These are phyloP conservation scores for Tolypocladium pustulatum DNA, from an alignment of 2,329 filamentous ascomycete genomes.

Conservation along the genomic window DNA sequence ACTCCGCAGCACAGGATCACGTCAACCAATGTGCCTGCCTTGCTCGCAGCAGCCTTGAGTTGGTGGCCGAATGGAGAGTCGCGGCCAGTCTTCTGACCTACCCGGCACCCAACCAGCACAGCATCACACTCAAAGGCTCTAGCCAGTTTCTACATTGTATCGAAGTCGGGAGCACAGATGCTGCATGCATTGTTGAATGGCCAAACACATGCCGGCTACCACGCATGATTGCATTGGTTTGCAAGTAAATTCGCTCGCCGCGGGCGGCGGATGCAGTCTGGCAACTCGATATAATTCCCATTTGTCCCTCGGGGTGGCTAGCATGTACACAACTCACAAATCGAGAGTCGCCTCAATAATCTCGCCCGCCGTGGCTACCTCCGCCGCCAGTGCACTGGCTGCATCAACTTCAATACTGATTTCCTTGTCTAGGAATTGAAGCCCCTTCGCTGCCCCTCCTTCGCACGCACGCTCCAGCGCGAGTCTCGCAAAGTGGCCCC, in stretches of 20 bases:
- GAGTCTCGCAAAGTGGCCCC: conserved; percentile 77
- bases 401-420: not conserved
- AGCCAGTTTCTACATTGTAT: not conserved
- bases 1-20: not conserved
- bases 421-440: conserved; percentile 35
- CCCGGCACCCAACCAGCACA: not conserved
- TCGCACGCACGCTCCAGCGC: conserved; percentile 72
- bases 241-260: not conserved
- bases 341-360: not conserved
- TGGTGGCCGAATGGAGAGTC: too few species aligned
- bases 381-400: not conserved
- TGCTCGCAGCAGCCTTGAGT: too few species aligned
- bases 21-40: not conserved
- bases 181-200: not conserved
- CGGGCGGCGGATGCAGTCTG: not conserved
- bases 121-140: not conserved
- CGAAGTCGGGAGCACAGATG: not conserved
- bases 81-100: not conserved
- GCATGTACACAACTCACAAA: not conserved
- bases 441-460: conserved; percentile 50
- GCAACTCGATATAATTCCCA: not conserved
- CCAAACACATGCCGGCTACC: not conserved
- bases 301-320: too few species aligned
- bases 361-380: not conserved
- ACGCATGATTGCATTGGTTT: too few species aligned